Base-by-base conservation (phyloP, 2,329 filamentous ascomycete species). In the Blastomyces percursus region DNA sequence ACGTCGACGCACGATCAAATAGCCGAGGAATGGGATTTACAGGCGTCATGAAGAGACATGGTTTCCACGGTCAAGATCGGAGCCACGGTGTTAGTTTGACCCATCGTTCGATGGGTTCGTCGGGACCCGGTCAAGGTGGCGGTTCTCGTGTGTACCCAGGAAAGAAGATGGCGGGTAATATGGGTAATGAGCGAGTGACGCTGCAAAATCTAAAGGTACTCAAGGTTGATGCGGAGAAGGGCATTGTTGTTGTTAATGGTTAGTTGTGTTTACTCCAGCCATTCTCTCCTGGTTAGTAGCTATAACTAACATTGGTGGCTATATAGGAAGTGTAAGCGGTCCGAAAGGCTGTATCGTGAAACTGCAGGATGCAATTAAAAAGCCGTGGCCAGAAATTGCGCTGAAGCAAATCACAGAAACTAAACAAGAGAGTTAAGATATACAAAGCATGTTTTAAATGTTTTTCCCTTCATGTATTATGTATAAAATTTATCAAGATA, bases 11-110 rank as follows among this genome's bases (percentile, higher is more conserved):
- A 61, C 83, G 87, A 70, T 87, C 86, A 58, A 85, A 88, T 71
- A 88, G 86, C 69, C 85, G 90, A 73, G 94, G 94, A 61, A 93
- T 91, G 84, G 94, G 94, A 8, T 99, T 96, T 74, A 90, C 89
- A 11, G 94, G 94, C 83, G 94, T 90, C 68, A 99, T 99, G 94
- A 99, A 99, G 85, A 84, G 90, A 69, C 90, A 93, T 79, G 91
- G 91, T 42, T 97, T 94, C 77, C 76, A 80, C 38, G 94, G 94
- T 70, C 94, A 99, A 80, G 88, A 86, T 69, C 90, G 91, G 63
- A 92, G 87, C 69, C 94, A 99, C 83, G 94, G 94, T 83, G 93
- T 95, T 78, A 96, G 92, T 72, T 86, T 91, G 79, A 91, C 90
- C 72, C 94, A 99, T 82, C 85, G 94, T 72, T 89, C 89, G 35